phyloP scores from a whole-genome alignment of 2,329 filamentous ascomycete species.

The Dothistroma pini region DNA sequence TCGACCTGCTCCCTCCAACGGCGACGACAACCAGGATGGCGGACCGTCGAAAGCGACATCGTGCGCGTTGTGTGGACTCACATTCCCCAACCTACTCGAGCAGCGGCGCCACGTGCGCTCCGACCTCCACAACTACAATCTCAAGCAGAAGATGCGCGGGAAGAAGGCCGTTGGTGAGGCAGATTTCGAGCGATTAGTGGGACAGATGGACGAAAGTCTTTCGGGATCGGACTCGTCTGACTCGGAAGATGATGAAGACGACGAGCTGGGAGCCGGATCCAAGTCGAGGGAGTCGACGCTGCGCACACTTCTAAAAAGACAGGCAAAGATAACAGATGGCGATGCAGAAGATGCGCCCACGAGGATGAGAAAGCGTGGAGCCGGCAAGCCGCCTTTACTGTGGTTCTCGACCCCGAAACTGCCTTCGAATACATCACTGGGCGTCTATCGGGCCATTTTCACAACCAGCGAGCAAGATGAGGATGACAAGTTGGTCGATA shows the following conservation, averaged over 20 bases:
- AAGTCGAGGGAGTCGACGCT: constrained; percentile 65
- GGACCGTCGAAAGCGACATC: constrained; percentile 60
- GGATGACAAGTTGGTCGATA: constrained; percentile 58
- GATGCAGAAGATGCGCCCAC: constrained; percentile 47
- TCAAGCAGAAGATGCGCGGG: constrained; percentile 84
- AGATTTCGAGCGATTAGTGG: constrained; percentile 84
- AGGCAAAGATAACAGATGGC: constrained; percentile 66
- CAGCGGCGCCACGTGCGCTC: constrained; percentile 84
- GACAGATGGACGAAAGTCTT: constrained; percentile 82
- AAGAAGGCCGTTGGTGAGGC: constrained; percentile 66
- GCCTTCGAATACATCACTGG: constrained; percentile 74
- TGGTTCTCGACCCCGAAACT: constrained; percentile 80
- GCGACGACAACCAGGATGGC: constrained; percentile 39
- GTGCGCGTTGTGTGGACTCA: constrained; percentile 74
- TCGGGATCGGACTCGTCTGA: constrained; percentile 67
- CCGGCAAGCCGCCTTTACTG: constrained; percentile 69
- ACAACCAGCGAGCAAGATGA: constrained; percentile 67
- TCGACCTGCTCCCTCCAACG: constrained; percentile 19
- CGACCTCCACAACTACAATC: constrained; percentile 88
- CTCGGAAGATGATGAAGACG: constrained; percentile 68
- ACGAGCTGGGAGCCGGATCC: constrained; percentile 46
- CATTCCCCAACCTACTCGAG: constrained; percentile 70
- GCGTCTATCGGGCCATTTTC: constrained; percentile 80
- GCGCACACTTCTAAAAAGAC: constrained; percentile 73
- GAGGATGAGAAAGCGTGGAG: constrained; percentile 51